Conservation (phyloP, 345 rosid genomes). For the Gossypium arboreum region DNA sequence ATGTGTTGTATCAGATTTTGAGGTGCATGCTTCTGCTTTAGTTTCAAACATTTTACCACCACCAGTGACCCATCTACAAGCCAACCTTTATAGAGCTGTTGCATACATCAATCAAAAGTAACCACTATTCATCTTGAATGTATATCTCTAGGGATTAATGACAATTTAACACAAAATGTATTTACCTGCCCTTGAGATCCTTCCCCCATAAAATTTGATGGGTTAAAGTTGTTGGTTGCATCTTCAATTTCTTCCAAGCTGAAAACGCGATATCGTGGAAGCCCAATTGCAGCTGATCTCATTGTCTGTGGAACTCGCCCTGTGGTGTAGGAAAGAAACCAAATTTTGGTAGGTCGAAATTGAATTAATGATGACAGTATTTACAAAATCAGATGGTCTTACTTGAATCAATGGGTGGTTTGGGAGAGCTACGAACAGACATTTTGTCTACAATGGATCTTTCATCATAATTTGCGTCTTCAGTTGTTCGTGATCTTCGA, state of each 20-base stretch:
- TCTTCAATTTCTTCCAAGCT: slow-evolving; percentile 80
- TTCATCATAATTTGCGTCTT: slow-evolving; percentile 28
- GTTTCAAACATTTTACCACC: slow-evolving; percentile 59
- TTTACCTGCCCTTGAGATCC: slow-evolving; percentile 55
- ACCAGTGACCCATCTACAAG: slow-evolving; percentile 63
- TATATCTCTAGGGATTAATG: background rate
- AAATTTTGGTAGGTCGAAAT: background rate
- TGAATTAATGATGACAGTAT: background rate
- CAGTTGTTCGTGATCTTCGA: slow-evolving; percentile 40
- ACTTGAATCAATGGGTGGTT: slow-evolving; percentile 56
- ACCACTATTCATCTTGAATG: background rate
- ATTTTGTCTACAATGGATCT: slow-evolving; percentile 42
- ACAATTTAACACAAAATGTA: background rate
- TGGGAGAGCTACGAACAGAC: slow-evolving; percentile 51
- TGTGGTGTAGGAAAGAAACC: slow-evolving; percentile 25
- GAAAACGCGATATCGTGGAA: slow-evolving; percentile 65
- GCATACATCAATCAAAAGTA: slow-evolving; percentile 9
- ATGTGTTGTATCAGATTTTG: slow-evolving; percentile 64
- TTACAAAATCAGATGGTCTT: slow-evolving; percentile 21
- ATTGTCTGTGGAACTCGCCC: slow-evolving; percentile 82
- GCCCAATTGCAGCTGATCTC: slow-evolving; percentile 80
- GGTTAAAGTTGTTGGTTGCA: slow-evolving; percentile 75
- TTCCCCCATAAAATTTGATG: slow-evolving; percentile 52
- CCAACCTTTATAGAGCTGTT: slow-evolving; percentile 66
- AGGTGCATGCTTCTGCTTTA: slow-evolving; percentile 61